These are phyloP conservation scores for Trametes sanguinea DNA, from an alignment of 768 basidiomycete species.

Conservation along the genomic window DNA sequence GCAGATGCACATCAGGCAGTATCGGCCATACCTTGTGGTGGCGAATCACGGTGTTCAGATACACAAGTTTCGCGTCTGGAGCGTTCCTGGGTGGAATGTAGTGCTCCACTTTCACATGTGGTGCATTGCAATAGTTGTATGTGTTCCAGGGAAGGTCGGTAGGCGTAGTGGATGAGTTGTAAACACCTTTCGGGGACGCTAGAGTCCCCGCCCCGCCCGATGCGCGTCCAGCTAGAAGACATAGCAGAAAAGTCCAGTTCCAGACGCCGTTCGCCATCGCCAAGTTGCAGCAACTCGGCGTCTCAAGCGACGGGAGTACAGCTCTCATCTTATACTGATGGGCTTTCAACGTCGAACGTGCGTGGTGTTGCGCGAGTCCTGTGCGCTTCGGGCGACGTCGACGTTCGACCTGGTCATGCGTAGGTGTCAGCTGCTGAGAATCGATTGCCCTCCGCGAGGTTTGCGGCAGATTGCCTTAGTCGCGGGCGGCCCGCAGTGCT, in stretches of 20 bases:
- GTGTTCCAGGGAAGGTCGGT: slow-evolving; percentile 46
- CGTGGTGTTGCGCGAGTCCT: neutral
- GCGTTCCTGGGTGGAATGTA: slow-evolving; percentile 36
- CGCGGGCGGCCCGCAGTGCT: no score
- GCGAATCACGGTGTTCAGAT: slow-evolving; percentile 45
- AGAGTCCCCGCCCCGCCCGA: slow-evolving; percentile 11
- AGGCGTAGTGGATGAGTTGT: slow-evolving; percentile 48
- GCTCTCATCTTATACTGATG: neutral
- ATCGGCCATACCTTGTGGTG: slow-evolving; percentile 46
- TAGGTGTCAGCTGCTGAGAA: neutral
- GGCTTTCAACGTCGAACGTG: neutral
- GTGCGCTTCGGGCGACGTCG: neutral
- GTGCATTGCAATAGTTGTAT: slow-evolving; percentile 56
- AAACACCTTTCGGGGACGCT: slow-evolving; percentile 38
- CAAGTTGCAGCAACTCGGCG: neutral
- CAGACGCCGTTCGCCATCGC: slow-evolving; percentile 6
- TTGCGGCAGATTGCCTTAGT: no score
- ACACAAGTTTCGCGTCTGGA: slow-evolving; percentile 37
- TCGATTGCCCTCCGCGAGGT: no score
- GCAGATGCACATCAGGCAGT: neutral
- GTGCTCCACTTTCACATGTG: slow-evolving; percentile 44
- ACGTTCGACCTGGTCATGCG: neutral
- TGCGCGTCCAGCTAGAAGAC: neutral
- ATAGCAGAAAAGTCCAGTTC: slow-evolving; percentile 4
- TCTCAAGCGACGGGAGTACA: neutral